Percentiles rank a stretch among this genome's conserved stretches.
phyloP scores from a whole-genome alignment of 1,284 basidiomycete genomes.

The Earliella scabrosa region DNA sequence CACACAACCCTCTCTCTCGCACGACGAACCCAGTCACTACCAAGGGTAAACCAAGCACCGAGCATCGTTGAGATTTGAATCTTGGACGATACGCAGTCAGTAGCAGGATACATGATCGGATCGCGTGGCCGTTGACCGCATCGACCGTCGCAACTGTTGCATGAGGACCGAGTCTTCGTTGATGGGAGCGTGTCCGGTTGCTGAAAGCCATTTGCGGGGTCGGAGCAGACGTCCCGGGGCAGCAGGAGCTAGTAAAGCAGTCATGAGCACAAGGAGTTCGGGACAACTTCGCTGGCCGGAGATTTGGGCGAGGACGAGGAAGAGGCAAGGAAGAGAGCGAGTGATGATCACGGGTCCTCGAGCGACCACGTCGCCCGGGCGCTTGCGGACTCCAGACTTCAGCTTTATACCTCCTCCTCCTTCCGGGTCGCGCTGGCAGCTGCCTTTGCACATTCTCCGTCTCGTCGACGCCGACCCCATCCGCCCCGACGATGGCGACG shows the following conservation, averaged over 20 bases:
- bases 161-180: background rate
- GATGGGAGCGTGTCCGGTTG: background rate
- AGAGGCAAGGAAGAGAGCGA: background rate
- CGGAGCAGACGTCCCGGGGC: too few species aligned
- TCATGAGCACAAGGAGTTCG: slow-evolving; percentile 8
- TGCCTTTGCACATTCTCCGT: slow-evolving; percentile 10
- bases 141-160: too few species aligned
- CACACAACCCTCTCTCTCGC: too few species aligned
- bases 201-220: too few species aligned
- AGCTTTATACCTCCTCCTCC: slow-evolving; percentile 22
- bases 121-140: too few species aligned
- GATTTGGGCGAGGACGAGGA: background rate
- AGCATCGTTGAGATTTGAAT: too few species aligned
- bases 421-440: slow-evolving; percentile 22
- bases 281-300: slow-evolving; percentile 21
- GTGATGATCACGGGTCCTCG: slow-evolving; percentile 17
- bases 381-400: slow-evolving; percentile 4
- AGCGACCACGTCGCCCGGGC: slow-evolving; percentile 23
- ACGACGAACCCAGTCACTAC: too few species aligned
- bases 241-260: background rate
- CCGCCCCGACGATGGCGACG: slow-evolving; percentile 23
- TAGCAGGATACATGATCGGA: too few species aligned
- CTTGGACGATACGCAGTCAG: too few species aligned
- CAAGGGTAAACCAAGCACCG: too few species aligned
- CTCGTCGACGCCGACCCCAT: slow-evolving; percentile 13